A percentile compares a stretch with the other conserved stretches of the same genome.
phyloP scores from a whole-genome alignment of 306 rosid species.

The Vigna unguiculata region DNA sequence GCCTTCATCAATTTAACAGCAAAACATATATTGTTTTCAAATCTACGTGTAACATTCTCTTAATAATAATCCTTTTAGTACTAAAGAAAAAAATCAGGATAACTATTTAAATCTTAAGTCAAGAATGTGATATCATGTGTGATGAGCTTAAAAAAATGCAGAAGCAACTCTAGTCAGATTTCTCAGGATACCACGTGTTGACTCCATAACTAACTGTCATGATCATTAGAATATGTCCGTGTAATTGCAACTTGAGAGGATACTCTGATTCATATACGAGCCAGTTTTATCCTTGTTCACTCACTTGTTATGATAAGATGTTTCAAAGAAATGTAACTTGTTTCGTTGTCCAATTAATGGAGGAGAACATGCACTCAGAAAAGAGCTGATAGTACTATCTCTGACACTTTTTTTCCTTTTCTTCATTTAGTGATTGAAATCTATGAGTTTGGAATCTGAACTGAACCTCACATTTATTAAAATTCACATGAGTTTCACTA shows the following conservation, averaged over 20 bases:
- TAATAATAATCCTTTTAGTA: not conserved
- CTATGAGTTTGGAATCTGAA: no score
- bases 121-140: conserved; percentile 41
- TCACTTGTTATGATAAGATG: not conserved
- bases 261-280: not conserved
- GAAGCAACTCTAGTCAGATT: conserved; percentile 38
- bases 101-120: conserved; percentile 40
- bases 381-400: no score
- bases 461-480: no score
- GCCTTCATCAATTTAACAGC: conserved; percentile 35
- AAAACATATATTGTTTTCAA: conserved; percentile 16
- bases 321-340: not conserved
- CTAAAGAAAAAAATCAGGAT: conserved; percentile 37
- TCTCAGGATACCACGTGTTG: conserved; percentile 36
- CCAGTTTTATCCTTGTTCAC: no score
- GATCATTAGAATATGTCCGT: conserved; percentile 32
- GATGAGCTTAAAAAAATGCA: conserved; percentile 35
- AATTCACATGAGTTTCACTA: not conserved
- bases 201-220: not conserved
- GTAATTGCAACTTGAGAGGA: conserved; percentile 28
- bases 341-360: not conserved
- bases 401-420: not conserved
- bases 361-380: not conserved
- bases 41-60: not conserved
- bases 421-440: not conserved